Conservation (phyloP, 1,139 yeast species). For the Kodamaea alishanica region DNA sequence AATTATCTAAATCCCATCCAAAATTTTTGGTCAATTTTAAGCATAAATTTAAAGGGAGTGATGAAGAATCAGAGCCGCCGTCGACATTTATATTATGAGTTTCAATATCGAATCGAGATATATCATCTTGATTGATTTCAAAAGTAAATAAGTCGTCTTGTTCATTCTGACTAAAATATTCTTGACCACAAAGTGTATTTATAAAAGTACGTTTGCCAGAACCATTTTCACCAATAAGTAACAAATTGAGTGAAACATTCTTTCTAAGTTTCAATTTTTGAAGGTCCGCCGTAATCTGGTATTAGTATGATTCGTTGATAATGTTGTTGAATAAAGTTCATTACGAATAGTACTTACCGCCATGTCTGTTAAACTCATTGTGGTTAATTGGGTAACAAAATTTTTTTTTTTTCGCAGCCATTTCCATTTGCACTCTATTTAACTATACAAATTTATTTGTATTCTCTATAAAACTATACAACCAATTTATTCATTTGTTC, state of each 20-base stretch:
- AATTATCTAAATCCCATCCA: slow-evolving; percentile 36
- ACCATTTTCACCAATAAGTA: slow-evolving; percentile 35
- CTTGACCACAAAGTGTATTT: slow-evolving; percentile 26
- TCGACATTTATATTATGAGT: slow-evolving; percentile 16
- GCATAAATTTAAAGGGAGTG: slow-evolving; percentile 23
- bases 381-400: too few relatives aligned
- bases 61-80: slow-evolving; percentile 7
- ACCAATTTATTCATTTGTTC: slow-evolving; percentile 61
- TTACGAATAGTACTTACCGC: too few relatives aligned
- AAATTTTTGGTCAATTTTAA: slow-evolving; percentile 26
- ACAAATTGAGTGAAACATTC: slow-evolving; percentile 20
- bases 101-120: slow-evolving; percentile 12
- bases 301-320: too few relatives aligned
- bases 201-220: slow-evolving; percentile 32
- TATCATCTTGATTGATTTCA: slow-evolving; percentile 1
- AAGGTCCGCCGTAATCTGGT: slow-evolving; percentile 17
- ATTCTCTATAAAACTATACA: slow-evolving; percentile 8
- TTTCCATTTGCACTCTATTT: slow-evolving; percentile 1
- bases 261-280: slow-evolving; percentile 16
- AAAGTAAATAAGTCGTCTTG: slow-evolving; percentile 4
- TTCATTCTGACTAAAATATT: slow-evolving; percentile 10
- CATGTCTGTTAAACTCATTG: too few relatives aligned
- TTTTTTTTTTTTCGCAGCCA: not conserved
- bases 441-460: slow-evolving; percentile 2
- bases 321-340: too few relatives aligned